These are phyloP conservation scores for Ettlia oleoabundans DNA, from an alignment of 139 green algal genomes.

Conservation along the genomic window DNA sequence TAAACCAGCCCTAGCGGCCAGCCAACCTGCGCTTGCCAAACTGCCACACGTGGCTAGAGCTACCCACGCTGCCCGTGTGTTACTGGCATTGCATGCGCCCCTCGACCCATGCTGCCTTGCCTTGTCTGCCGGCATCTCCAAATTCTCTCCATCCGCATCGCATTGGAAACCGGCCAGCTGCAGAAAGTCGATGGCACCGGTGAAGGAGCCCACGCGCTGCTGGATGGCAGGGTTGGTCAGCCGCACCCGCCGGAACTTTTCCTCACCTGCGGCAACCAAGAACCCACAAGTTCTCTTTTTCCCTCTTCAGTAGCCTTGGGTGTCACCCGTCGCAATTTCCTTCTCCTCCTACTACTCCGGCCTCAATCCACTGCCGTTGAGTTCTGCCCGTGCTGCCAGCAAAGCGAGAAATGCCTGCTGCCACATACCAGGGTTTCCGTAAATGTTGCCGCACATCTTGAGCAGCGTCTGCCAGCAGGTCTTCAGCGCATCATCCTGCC, in stretches of 20 bases:
- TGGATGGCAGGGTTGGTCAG: conserved; percentile 88
- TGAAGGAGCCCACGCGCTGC: conserved; percentile 70
- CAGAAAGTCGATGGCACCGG: conserved; percentile 78
- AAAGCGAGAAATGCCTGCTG: too few species aligned
- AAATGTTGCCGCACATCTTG: conserved; percentile 91
- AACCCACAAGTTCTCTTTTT: neutral
- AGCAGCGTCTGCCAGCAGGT: conserved; percentile 74
- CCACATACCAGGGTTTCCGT: conserved; percentile 25
- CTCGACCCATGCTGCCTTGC: too few species aligned
- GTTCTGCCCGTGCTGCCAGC: too few species aligned
- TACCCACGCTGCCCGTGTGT: too few species aligned
- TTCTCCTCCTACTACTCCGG: neutral
- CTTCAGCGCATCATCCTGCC: conserved; percentile 71
- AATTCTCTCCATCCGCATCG: conserved; percentile 1
- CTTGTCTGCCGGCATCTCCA: conserved; percentile 24
- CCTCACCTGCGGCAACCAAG: conserved; percentile 71
- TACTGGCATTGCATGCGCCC: too few species aligned
- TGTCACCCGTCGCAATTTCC: too few species aligned
- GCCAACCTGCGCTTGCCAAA: too few species aligned
- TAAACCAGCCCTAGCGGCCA: too few species aligned
- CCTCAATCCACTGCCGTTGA: neutral
- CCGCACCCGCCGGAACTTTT: conserved; percentile 90
- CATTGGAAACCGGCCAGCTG: conserved; percentile 80
- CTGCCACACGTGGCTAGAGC: too few species aligned
- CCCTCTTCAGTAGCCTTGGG: neutral